Evolutionary conservation across 305 asterid genomes (phyloP).

Genomic region (Ajuga reptans): DNA sequence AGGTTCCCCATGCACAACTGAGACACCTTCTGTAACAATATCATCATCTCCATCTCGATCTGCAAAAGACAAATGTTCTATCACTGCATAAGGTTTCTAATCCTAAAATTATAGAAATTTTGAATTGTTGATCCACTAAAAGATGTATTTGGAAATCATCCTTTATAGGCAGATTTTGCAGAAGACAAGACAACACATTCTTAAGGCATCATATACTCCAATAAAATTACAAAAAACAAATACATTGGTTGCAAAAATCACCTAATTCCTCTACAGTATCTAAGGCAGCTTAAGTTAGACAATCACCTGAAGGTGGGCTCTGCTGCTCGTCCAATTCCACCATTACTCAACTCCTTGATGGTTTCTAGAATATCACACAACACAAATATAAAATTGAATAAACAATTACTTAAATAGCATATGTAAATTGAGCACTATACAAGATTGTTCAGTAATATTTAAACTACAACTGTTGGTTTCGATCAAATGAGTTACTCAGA

Average conservation of each 20-base stretch:
- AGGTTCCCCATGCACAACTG: constrained; percentile 66
- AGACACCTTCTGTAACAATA: constrained; percentile 61
- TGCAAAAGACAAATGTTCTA: constrained; percentile 26
- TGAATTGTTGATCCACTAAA: not conserved
- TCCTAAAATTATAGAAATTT: constrained; percentile 7
- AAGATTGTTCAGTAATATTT: not conserved
- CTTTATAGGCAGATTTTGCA: not conserved
- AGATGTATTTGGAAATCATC: not conserved
- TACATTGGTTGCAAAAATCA: not conserved
- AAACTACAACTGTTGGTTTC: not conserved
- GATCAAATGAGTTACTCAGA: not conserved
- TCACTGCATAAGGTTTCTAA: constrained; percentile 11
- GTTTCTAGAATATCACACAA: not conserved
- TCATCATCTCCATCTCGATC: constrained; percentile 49
- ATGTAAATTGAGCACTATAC: not conserved
- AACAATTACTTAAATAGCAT: not conserved
- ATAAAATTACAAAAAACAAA: constrained; percentile 9
- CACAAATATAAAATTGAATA: not conserved
- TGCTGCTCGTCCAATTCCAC: constrained; percentile 50
- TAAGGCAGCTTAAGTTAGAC: constrained; percentile 17
- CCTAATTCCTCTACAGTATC: not conserved
- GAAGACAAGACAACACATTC: not conserved
- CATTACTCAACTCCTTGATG: constrained; percentile 34
- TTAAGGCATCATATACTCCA: not conserved
- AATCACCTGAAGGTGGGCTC: constrained; percentile 41